Base-by-base conservation (phyloP, 2,329 filamentous ascomycete species). In the Aspergillus pseudoterreus region DNA sequence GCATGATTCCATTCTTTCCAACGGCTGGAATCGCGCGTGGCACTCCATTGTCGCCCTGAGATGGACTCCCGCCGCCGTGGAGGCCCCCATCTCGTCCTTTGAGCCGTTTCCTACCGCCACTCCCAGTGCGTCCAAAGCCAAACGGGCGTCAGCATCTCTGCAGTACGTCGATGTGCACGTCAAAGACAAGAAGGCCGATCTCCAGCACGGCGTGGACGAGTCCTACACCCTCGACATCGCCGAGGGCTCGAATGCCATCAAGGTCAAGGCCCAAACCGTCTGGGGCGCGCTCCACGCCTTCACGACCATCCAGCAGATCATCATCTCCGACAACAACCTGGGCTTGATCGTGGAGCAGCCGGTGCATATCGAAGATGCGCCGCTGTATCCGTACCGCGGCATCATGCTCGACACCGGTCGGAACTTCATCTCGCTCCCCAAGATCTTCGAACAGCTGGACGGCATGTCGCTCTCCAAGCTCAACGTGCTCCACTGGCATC, bases 401-500 rank as follows among this genome's bases (percentile, higher is more conserved):
- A 74, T 81, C 61, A 80, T 82, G 78, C 60, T 82, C 10, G 79
- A 82, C 52, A 75, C 73, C 2, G 79, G 75, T 8, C 78, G 79
- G 45, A 82, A 82, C 63, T 82, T 76, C 62, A 75, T 82, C 51
- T 74, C 75, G 30, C 60, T 77, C 32, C 57, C 54, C 36, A 82
- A 82, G 66, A 77, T 82, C 54, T 60, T 71, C 14, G 79, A 82
- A 64, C 79, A 82, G 60, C 72, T 82, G 50, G 73, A 81, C 50
- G 79, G 74, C 50, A 76, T 82, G 72, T 71, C 79, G 6, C 69
- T 82, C 43, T 76, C 79, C 49, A 83, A 83, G 67, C 70, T 83
- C 55, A 83, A 82, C 54, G 71, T 81, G 14, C 67, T 83, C 35
- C 80, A 83, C 61, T 82, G 79, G 79, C 80, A 83, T 65, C 64